Base-by-base conservation (phyloP, 140 eudicot genomes). In the Stevia rebaudiana region DNA sequence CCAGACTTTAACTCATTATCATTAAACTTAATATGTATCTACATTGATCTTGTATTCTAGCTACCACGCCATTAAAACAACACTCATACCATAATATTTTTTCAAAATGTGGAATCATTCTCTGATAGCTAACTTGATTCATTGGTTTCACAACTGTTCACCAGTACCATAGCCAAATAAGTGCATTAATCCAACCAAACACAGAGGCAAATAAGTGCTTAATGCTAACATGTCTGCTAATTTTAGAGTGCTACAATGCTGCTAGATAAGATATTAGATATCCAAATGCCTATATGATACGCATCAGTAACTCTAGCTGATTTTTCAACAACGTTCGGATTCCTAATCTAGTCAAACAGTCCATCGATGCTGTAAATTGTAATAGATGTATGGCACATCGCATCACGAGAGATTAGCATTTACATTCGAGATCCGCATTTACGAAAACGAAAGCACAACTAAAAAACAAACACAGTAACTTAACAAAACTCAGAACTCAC, bases 401-500 rank as follows among this genome's bases (percentile, higher is more conserved):
- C 39, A 1, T 54, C 35, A 74, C 36, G 1, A 37, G 42, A 67
- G 21, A 59, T 67, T 58, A 28, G 48, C 47, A 35, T 21, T 30
- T 25, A n/a, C 44, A 74, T 39, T 3, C 15, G 16, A 74, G 47
- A 67, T 67, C 58, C 15, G 8, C 69, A 39, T 40, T 60, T 6
- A 15, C 67, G 15, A 55, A 73, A 62, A 46, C 23, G 8, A 50
- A 24, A 54, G 12, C 39, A 11, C 17, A 63, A 23, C 36, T 42
- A 59, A 18, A 33, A 5, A 52, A 28, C 16, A 8, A 13, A 54
- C 22, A 46, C 8, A 17, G 31, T 54, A 13, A 1, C 1, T 13
- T n/a, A 54, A 43, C 8, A 46, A 7, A 44, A 3, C 70, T 10
- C 28, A 31, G n/a, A 30, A 64, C 81, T 74, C 42, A 90, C 90